Evolutionary conservation across 371 early-diverging fungal species (phyloP), one percentile per base, ranked within the genome.

Genomic region (Mucor mucedo): DNA sequence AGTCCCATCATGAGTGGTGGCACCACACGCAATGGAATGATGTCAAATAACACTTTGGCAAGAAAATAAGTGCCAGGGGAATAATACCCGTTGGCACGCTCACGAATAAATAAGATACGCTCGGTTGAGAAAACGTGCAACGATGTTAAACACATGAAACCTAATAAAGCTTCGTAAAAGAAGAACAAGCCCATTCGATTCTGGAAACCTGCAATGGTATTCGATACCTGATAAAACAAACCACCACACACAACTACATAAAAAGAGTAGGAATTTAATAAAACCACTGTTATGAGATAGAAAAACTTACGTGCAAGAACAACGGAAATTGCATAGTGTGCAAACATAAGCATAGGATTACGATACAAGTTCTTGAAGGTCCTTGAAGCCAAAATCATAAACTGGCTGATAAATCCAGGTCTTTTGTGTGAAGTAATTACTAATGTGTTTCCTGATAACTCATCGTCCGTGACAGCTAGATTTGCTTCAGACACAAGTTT

Each of bases 321-420:
- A n/a, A 93, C 82, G 3, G 90, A 85, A 64, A 93, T 85, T 9
- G 84, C 79, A 72, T 92, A 94, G 75, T 96, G 95, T 52, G 90
- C 82, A 60, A 90, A 83, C 87, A 96, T 88, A 42, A 95, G 73
- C 75, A 89, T 85, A 4, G 94, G 94, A 60, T 94, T 94, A 11
- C 97, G 86, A 67, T 93, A 94, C 13, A 96, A 77, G 67, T 95
- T 93, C 64, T 89, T 91, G 76, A 96, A 89, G 3, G 95, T 92
- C 39, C 96, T 83, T 14, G 87, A 84, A 14, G 91, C 87, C 32
- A 96, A 73, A 30, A 96, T 92, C 42, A 69, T 79, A 73, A 94
- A 94, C 13, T 28, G 32, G 5, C 86, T 86, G 56, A 77, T 75
- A 65, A 84, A 82, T 1, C 90, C 81, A 6, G 92, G 88, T 3